These are phyloP conservation scores for Erythrobasidium yunnanense DNA, from an alignment of 768 basidiomycete genomes.

Conservation along the genomic window DNA sequence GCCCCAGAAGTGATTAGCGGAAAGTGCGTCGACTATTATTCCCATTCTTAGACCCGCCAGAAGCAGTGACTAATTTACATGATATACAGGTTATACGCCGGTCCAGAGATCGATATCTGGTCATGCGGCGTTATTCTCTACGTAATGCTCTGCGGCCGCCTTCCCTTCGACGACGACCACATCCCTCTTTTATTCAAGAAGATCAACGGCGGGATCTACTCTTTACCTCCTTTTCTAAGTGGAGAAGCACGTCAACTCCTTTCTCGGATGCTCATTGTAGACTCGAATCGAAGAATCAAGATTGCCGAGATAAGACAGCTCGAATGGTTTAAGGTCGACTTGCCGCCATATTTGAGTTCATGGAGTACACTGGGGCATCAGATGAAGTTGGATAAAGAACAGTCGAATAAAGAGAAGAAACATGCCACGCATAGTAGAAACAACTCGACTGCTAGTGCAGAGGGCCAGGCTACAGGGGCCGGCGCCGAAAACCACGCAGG, in stretches of 20 bases:
- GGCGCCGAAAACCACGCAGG: too few species aligned
- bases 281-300: constrained; percentile 89
- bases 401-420: not conserved
- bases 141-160: constrained; percentile 87
- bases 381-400: not conserved
- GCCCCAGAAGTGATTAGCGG: constrained; percentile 96
- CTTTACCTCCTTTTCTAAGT: constrained; percentile 70
- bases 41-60: not conserved
- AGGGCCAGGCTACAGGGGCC: too few species aligned
- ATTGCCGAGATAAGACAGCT: constrained; percentile 80
- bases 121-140: constrained; percentile 97
- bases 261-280: constrained; percentile 77
- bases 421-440: not conserved
- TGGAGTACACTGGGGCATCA: constrained; percentile 8
- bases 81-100: constrained; percentile 59
- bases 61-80: not conserved
- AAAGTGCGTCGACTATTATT: constrained; percentile 45
- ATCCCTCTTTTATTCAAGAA: constrained; percentile 86
- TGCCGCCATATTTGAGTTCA: constrained; percentile 64
- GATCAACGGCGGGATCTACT: constrained; percentile 81
- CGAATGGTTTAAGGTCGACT: constrained; percentile 76
- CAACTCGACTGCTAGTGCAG: too few species aligned
- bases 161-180: constrained; percentile 96
- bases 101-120: constrained; percentile 98
- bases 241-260: constrained; percentile 68